Evolutionary conservation across 208 protist genomes (phyloP).

Genomic region (Tritrichomonas musculus): DNA sequence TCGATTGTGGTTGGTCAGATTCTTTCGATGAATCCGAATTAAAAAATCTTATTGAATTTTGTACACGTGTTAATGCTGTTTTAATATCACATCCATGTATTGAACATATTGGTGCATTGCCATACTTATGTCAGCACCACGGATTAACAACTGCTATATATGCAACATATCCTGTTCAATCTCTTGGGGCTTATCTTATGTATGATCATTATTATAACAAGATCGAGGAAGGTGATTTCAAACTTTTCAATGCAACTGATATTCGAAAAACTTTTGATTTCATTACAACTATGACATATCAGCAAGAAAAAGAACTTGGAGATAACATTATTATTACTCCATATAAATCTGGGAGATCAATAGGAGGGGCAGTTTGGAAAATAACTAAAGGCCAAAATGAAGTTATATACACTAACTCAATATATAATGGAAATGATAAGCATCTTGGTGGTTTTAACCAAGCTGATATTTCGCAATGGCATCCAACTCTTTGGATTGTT

Average conservation of each 20-base stretch:
- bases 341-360: not conserved
- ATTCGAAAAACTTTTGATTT: not conserved
- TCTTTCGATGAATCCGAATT: not conserved
- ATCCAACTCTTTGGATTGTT: constrained; percentile 9
- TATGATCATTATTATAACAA: not conserved
- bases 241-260: not conserved
- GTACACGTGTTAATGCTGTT: not conserved
- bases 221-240: not conserved
- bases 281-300: not conserved
- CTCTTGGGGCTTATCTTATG: not conserved
- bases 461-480: not conserved
- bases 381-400: constrained; percentile 21
- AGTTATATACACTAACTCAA: constrained; percentile 13
- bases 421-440: not conserved
- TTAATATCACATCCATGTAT: not conserved
- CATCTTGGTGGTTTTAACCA: not conserved
- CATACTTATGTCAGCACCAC: not conserved
- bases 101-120: constrained; percentile 15
- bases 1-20: constrained; percentile 28
- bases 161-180: not conserved
- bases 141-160: not conserved
- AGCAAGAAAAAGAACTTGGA: not conserved
- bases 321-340: constrained; percentile 12
- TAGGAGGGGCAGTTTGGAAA: constrained; percentile 5
- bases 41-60: not conserved